Conservation (phyloP, 2,329 filamentous ascomycete genomes). For the Aureobasidium sp. region DNA sequence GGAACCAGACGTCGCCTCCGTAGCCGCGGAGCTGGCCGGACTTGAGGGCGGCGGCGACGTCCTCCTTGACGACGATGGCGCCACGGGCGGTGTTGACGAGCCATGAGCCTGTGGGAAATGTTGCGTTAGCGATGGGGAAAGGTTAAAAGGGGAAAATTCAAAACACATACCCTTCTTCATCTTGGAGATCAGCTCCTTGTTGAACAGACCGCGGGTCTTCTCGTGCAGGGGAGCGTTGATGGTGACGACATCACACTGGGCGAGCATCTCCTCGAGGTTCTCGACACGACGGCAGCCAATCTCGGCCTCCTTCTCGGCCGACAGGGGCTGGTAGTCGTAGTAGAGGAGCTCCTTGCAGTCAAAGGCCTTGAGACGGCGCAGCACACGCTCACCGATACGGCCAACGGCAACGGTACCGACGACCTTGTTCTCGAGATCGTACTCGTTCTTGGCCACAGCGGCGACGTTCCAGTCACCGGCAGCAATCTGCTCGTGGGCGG, state of each 20-base stretch:
- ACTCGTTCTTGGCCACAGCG: constrained; percentile 95
- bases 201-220: constrained; percentile 93
- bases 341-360: constrained; percentile 99
- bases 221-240: constrained; percentile 99
- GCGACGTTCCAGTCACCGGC: constrained; percentile 92
- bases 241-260: constrained; percentile 93
- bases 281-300: constrained; percentile 91
- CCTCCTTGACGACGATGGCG: constrained; percentile 98
- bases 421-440: constrained; percentile 92
- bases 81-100: constrained; percentile 98
- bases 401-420: constrained; percentile 96
- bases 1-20: constrained; percentile 91
- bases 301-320: constrained; percentile 79
- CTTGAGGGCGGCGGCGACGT: constrained; percentile 90
- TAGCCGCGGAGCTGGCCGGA: constrained; percentile 85
- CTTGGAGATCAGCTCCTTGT: constrained; percentile 97
- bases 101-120: constrained; percentile 64
- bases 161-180: constrained; percentile 79
- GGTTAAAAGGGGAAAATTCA: too few species aligned
- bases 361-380: constrained; percentile 91
- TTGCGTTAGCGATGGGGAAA: neutral
- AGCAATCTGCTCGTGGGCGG: constrained; percentile 89
- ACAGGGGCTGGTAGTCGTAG: constrained; percentile 97
- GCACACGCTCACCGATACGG: constrained; percentile 95
- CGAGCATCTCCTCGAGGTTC: constrained; percentile 83